Percentiles rank a stretch among this genome's conserved stretches.
Evolutionary conservation across 2,329 filamentous ascomycete genomes (phyloP).

Genomic region (Trichoderma simmonsii): DNA sequence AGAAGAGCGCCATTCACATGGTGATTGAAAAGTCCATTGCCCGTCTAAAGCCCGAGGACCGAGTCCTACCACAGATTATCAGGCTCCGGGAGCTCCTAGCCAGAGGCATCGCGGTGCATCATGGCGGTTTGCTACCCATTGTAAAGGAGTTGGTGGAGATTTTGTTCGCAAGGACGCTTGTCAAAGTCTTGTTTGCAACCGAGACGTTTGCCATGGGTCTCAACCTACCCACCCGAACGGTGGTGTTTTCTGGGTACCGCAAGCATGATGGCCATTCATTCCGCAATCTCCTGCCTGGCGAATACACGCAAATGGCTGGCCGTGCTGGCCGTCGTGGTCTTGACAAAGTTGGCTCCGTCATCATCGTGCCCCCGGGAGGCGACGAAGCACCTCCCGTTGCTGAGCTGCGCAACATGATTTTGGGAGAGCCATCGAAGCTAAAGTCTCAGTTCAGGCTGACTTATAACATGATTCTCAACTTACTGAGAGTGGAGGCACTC

Average conservation of each 20-base stretch:
- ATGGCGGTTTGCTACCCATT: slow-evolving; percentile 90
- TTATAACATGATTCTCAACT: slow-evolving; percentile 98
- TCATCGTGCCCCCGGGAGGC: slow-evolving; percentile 78
- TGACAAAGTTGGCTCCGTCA: slow-evolving; percentile 88
- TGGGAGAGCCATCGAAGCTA: slow-evolving; percentile 91
- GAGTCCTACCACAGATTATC: slow-evolving; percentile 86
- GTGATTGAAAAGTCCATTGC: slow-evolving; percentile 94
- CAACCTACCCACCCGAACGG: slow-evolving; percentile 90
- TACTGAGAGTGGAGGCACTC: slow-evolving; percentile 89
- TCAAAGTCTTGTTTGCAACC: slow-evolving; percentile 95
- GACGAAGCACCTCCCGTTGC: slow-evolving; percentile 86
- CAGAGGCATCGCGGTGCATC: slow-evolving; percentile 91
- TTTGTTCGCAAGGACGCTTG: slow-evolving; percentile 87
- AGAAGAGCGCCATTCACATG: slow-evolving; percentile 98
- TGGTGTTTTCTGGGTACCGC: slow-evolving; percentile 94
- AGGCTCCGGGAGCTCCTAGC: slow-evolving; percentile 80
- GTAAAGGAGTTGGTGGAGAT: slow-evolving; percentile 98
- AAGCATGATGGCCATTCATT: slow-evolving; percentile 95
- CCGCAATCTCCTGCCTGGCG: slow-evolving; percentile 84
- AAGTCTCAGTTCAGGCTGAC: slow-evolving; percentile 94
- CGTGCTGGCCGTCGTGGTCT: slow-evolving; percentile 89
- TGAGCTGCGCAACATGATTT: slow-evolving; percentile 86
- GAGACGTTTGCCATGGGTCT: slow-evolving; percentile 99
- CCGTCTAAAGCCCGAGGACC: slow-evolving; percentile 84
- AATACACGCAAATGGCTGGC: slow-evolving; percentile 99